Base-by-base conservation (phyloP, 1,284 basidiomycete species). In the Heterobasidion irregulare region DNA sequence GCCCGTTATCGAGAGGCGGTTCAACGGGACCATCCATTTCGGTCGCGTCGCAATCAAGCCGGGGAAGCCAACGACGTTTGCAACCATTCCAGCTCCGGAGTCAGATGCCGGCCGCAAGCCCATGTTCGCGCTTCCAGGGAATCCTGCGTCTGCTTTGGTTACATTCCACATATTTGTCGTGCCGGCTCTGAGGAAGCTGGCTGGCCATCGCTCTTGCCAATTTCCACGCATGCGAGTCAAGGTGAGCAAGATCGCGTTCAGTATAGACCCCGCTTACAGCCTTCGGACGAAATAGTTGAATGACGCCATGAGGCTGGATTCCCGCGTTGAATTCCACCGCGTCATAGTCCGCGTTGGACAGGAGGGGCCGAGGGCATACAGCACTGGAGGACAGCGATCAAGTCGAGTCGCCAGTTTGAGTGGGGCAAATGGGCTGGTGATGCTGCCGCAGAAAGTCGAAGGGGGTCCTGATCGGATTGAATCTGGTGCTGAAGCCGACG, bases 101-200 rank as follows among this genome's bases (percentile, higher is more conserved):
- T 69, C 60, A 56, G 60, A 35, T 49, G 66, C 63, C 19, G 60
- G 59, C n/a, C 60, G 64, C 38, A 86, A 83, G 60, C 80, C 84
- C 5, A 64, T 93, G 4, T 94, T 95, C 64, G 91, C 90, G 0
- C 76, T 95, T 1, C 92, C 92, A 0, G 93, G 92, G 1, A 94
- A 94, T 65, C 93, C 93, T 0, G 92, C 93, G 0, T 86, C 84
- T 6, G 93, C 92, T 8, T 74, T 94, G n/a, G 92, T 94, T 2
- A 92, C 84, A 13, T 94, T 94, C 69, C 80, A 92, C 65, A 66
- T 94, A 6, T 94, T 94, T 64, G 92, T 93, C 8, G 67, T 94
- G 0, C 92, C 92, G 3, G 86, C 88, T 6, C 69, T 95, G 53
- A 74, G 92, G 57, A 79, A 74, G 59, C 67, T 94, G 54, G 86